Conservation (phyloP, 768 basidiomycete species). For the Pleurotus citrinopileatus region DNA sequence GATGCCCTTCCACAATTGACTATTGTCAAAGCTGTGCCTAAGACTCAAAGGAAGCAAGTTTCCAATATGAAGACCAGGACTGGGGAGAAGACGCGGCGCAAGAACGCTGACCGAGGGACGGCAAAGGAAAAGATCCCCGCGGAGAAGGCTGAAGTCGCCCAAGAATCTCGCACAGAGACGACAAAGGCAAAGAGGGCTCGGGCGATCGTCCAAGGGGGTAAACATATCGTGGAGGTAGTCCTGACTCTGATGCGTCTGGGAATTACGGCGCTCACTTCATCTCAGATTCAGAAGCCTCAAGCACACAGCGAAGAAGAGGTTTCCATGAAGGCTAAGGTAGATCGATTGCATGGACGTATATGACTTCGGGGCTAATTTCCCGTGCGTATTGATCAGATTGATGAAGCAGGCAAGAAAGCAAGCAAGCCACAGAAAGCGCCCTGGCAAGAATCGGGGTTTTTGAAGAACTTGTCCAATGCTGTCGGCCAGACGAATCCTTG, state of each 20-base stretch:
- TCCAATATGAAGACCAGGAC: slow-evolving; percentile 28
- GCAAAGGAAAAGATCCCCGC: slow-evolving; percentile 5
- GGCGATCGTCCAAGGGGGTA: no score
- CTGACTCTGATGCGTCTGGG: no score
- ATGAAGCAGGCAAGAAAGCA: slow-evolving; percentile 10
- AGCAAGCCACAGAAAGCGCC: slow-evolving; percentile 9
- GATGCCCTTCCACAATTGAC: slow-evolving; percentile 28
- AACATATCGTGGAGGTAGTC: no score
- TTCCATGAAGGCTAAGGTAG: no score
- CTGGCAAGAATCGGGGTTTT: not conserved
- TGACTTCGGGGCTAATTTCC: not conserved
- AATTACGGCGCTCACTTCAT: no score
- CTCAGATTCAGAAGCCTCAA: no score
- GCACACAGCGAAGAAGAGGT: no score
- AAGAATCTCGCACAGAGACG: no score
- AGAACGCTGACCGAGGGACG: slow-evolving; percentile 14
- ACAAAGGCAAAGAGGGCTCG: no score
- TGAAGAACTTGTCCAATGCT: not conserved
- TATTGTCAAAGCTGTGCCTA: not conserved
- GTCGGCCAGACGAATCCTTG: no score
- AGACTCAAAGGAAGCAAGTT: slow-evolving; percentile 15
- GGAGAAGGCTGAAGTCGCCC: no score
- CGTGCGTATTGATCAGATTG: not conserved
- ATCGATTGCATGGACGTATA: not conserved
- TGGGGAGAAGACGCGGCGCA: slow-evolving; percentile 18